phyloP scores from a whole-genome alignment of 495 filamentous ascomycete species.

The Podospora conica region DNA sequence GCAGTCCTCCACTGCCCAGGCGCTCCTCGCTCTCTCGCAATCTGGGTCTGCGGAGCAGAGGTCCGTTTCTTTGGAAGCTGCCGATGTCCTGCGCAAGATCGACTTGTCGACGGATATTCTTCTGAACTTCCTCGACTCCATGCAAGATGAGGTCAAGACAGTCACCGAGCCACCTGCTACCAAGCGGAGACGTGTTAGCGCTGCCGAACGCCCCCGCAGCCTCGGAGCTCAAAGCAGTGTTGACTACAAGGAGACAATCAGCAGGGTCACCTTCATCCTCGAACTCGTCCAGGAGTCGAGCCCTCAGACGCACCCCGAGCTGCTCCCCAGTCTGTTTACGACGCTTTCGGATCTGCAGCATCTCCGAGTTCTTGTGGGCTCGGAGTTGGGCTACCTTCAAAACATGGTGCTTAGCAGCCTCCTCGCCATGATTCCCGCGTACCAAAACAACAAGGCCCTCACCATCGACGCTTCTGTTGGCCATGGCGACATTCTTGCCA shows the following conservation, averaged over 20 bases:
- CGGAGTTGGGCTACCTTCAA: slow-evolving; percentile 81
- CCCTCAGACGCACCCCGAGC: slow-evolving; percentile 61
- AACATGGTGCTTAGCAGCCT: slow-evolving; percentile 70
- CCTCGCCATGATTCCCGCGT: slow-evolving; percentile 67
- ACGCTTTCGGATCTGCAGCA: slow-evolving; percentile 77
- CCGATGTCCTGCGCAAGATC: slow-evolving; percentile 61
- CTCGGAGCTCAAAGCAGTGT: slow-evolving; percentile 32
- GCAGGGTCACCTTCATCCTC: slow-evolving; percentile 76
- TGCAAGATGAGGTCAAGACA: slow-evolving; percentile 59
- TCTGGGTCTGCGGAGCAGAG: slow-evolving; percentile 25
- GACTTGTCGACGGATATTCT: slow-evolving; percentile 66
- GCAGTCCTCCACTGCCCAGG: slow-evolving; percentile 52
- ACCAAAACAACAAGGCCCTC: slow-evolving; percentile 52
- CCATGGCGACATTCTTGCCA: slow-evolving; percentile 79
- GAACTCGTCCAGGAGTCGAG: slow-evolving; percentile 76
- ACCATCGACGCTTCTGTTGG: slow-evolving; percentile 69
- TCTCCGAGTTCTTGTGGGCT: slow-evolving; percentile 60
- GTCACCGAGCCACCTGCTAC: slow-evolving; percentile 56
- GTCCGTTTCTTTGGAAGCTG: slow-evolving; percentile 38
- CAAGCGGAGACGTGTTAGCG: slow-evolving; percentile 72
- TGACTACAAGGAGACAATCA: slow-evolving; percentile 56
- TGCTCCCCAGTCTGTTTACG: slow-evolving; percentile 73
- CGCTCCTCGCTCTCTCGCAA: slow-evolving; percentile 47
- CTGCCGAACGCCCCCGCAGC: slow-evolving; percentile 47
- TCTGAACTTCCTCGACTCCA: slow-evolving; percentile 57